Conservation (phyloP, 305 asterid species). For the Fraxinus paxiana region DNA sequence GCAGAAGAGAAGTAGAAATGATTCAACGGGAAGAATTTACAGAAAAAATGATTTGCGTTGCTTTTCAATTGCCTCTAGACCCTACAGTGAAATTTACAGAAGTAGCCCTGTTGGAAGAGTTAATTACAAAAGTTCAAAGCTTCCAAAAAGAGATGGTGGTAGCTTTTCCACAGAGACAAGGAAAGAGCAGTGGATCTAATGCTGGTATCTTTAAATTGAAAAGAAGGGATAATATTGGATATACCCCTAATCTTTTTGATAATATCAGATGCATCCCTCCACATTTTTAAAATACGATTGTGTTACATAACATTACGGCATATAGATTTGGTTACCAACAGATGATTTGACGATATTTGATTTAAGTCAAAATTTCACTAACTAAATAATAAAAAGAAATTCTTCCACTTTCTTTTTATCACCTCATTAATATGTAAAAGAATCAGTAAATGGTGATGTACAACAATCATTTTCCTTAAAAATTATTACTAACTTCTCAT, state of each 20-base stretch:
- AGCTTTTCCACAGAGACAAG: neutral
- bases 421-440: neutral
- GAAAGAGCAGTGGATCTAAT: neutral
- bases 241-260: neutral
- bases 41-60: slow-evolving; percentile 18
- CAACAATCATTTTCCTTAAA: neutral
- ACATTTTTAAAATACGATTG: neutral
- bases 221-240: neutral
- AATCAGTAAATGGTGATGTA: neutral
- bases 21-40: slow-evolving; percentile 27
- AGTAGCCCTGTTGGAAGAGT: slow-evolving; percentile 12
- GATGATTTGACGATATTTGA: neutral
- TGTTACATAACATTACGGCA: neutral
- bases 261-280: neutral
- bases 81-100: slow-evolving; percentile 17
- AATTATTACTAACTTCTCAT: neutral
- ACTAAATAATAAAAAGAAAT: no score
- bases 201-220: neutral
- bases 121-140: neutral
- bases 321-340: neutral
- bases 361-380: neutral
- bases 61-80: slow-evolving; percentile 31
- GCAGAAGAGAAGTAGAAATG: slow-evolving; percentile 2
- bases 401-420: neutral
- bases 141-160: neutral